Evolutionary conservation across 2,329 filamentous ascomycete genomes (phyloP).

Genomic region (Orbilia oligospora): DNA sequence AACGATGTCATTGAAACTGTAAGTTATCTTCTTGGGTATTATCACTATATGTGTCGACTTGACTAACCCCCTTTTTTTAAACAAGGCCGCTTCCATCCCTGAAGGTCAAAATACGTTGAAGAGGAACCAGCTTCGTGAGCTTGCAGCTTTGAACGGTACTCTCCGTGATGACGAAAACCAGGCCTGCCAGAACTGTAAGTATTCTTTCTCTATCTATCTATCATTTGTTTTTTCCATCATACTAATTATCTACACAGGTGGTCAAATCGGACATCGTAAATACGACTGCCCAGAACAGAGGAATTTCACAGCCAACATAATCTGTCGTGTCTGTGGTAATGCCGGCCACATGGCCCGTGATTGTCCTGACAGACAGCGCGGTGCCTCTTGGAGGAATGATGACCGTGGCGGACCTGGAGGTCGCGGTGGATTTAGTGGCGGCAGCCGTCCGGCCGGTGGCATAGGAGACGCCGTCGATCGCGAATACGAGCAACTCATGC

Average conservation of each 20-base stretch:
- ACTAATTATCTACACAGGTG: constrained; percentile 70
- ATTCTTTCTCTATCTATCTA: constrained; percentile 62
- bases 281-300: constrained; percentile 98
- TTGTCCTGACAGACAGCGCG: constrained; percentile 93
- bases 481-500: constrained; percentile 99
- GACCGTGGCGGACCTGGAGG: constrained; percentile 67
- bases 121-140: constrained; percentile 96
- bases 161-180: constrained; percentile 99
- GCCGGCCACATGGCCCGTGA: constrained; percentile 98
- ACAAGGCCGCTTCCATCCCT: constrained; percentile 93
- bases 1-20: constrained; percentile 99
- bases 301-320: constrained; percentile 99
- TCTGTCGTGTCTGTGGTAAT: constrained; percentile 97
- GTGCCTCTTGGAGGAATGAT: constrained; percentile 90
- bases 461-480: constrained; percentile 88
- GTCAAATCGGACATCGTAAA: constrained; percentile 98
- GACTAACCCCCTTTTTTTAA: constrained; percentile 65
- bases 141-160: constrained; percentile 97
- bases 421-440: constrained; percentile 65
- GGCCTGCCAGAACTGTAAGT: constrained; percentile 94
- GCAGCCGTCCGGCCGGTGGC: constrained; percentile 69
- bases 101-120: constrained; percentile 99
- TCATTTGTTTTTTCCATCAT: constrained; percentile 48
- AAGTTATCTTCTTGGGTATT: constrained; percentile 69
- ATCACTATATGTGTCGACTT: not conserved